These are phyloP conservation scores for Poa pratensis DNA, from an alignment of 176 grass and related monocot species.

Conservation along the genomic window DNA sequence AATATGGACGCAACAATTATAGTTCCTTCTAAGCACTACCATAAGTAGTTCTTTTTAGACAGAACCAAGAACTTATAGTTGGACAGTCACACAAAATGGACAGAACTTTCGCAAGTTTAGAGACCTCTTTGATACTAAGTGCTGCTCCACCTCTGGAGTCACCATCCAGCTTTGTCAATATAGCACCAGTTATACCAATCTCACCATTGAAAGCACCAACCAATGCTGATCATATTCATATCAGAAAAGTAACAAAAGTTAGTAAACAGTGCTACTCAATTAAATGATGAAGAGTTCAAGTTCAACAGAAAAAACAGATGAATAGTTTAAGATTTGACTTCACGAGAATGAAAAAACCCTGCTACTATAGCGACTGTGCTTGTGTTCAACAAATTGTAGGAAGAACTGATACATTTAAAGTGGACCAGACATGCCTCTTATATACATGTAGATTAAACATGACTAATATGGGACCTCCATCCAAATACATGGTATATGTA, in stretches of 20 bases:
- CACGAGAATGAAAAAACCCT: slow-evolving; percentile 27
- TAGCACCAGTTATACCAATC: slow-evolving; percentile 95
- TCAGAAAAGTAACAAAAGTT: slow-evolving; percentile 42
- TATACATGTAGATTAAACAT: slow-evolving; percentile 28
- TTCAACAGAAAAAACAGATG: background rate
- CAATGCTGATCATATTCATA: slow-evolving; percentile 65
- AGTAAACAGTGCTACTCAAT: slow-evolving; percentile 29
- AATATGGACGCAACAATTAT: background rate
- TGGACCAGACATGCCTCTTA: slow-evolving; percentile 4
- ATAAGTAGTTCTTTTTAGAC: background rate
- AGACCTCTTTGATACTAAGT: slow-evolving; percentile 96
- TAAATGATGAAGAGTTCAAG: slow-evolving; percentile 11
- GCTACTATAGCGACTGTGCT: slow-evolving; percentile 1
- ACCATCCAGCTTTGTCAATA: slow-evolving; percentile 97
- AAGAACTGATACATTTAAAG: background rate
- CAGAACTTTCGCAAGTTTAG: slow-evolving; percentile 7
- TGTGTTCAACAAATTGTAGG: slow-evolving; percentile 7
- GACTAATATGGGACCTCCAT: slow-evolving; percentile 12
- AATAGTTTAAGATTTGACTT: background rate
- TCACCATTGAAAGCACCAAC: slow-evolving; percentile 96
- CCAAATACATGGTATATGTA: slow-evolving; percentile 12
- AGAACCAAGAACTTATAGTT: slow-evolving; percentile 18
- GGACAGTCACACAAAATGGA: slow-evolving; percentile 22
- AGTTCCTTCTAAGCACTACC: slow-evolving; percentile 13
- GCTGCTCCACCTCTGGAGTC: slow-evolving; percentile 98